Percentiles rank a stretch among this genome's conserved stretches.
phyloP scores from a whole-genome alignment of 1,284 basidiomycete species.

The Afroboletus lepidellus region DNA sequence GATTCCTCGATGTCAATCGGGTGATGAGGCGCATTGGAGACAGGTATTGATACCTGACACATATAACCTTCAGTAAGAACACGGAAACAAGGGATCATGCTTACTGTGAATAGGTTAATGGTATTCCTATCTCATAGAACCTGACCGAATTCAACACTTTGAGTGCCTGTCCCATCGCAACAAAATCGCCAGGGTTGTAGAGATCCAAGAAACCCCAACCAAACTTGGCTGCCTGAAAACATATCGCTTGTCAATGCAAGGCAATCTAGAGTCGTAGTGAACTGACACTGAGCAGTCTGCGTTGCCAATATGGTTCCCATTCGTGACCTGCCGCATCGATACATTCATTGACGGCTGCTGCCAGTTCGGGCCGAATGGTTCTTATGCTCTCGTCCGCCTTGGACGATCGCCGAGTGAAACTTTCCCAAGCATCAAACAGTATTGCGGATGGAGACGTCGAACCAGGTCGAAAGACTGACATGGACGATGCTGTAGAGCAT shows the following conservation, averaged over 20 bases:
- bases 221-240: slow-evolving; percentile 84
- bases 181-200: slow-evolving; percentile 88
- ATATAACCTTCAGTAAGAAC: neutral
- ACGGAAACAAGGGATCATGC: slow-evolving; percentile 20
- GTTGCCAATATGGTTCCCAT: slow-evolving; percentile 90
- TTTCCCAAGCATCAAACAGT: slow-evolving; percentile 89
- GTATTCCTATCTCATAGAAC: slow-evolving; percentile 90
- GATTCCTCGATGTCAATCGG: slow-evolving; percentile 82
- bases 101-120: slow-evolving; percentile 88
- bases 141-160: slow-evolving; percentile 96
- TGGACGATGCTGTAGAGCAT: slow-evolving; percentile 46
- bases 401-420: slow-evolving; percentile 79
- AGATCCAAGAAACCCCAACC: slow-evolving; percentile 92
- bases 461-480: slow-evolving; percentile 88
- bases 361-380: slow-evolving; percentile 83
- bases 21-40: slow-evolving; percentile 79
- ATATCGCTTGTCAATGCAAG: slow-evolving; percentile 5
- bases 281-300: slow-evolving; percentile 75
- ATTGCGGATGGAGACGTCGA: slow-evolving; percentile 91
- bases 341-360: slow-evolving; percentile 87
- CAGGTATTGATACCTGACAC: slow-evolving; percentile 67
- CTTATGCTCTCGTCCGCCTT: slow-evolving; percentile 94
- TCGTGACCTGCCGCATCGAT: slow-evolving; percentile 93
- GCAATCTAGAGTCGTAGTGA: neutral
- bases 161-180: slow-evolving; percentile 87